Evolutionary conservation across 1,284 basidiomycete species (phyloP).

Genomic region (Athelia sp.): DNA sequence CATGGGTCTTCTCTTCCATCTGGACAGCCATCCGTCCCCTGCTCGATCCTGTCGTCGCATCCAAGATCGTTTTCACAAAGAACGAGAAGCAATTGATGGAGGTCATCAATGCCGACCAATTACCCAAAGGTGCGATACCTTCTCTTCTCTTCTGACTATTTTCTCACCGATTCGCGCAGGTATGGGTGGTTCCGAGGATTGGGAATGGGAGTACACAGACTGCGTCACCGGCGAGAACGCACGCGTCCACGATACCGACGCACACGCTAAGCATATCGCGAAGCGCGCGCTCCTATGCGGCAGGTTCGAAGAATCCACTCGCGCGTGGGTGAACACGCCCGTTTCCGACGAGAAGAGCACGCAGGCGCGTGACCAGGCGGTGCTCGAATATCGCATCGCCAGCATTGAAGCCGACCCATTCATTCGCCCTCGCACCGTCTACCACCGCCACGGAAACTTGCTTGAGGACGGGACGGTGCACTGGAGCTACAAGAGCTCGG

Average conservation of each 20-base stretch:
- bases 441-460: background rate
- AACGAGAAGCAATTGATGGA: background rate
- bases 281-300: background rate
- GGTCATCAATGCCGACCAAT: background rate
- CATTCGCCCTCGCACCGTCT: background rate
- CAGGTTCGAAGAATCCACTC: background rate
- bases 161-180: background rate
- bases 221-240: background rate
- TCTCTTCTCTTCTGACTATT: background rate
- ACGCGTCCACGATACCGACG: background rate
- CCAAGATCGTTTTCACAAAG: background rate
- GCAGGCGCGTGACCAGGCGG: background rate
- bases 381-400: slow-evolving; percentile 1
- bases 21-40: background rate
- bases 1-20: background rate
- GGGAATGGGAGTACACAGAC: background rate
- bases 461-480: background rate
- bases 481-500: background rate
- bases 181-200: background rate
- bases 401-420: background rate
- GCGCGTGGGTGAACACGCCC: background rate
- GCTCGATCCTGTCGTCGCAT: background rate
- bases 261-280: background rate
- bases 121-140: background rate
- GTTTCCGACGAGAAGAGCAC: background rate